Evolutionary conservation across 371 early-diverging fungal genomes (phyloP).

Genomic region (Zopfochytrium polystomum): DNA sequence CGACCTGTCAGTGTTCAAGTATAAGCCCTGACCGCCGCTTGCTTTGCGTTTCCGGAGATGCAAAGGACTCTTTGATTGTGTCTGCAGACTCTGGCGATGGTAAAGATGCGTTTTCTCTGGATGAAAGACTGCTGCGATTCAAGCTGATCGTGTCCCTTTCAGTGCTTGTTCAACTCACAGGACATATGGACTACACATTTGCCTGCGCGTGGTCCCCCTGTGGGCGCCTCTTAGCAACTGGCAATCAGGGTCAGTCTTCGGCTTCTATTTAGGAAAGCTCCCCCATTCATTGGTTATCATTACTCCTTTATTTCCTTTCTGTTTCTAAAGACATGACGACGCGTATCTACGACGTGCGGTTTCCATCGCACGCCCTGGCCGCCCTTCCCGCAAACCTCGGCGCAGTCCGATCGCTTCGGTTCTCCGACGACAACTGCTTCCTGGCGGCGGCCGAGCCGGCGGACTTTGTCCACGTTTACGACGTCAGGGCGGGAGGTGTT

Average conservation of each 20-base stretch:
- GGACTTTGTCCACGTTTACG: slow-evolving; percentile 76
- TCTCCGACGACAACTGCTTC: slow-evolving; percentile 65
- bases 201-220: slow-evolving; percentile 79
- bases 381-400: slow-evolving; percentile 63
- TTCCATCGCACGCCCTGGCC: slow-evolving; percentile 54
- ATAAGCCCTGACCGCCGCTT: slow-evolving; percentile 61
- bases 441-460: slow-evolving; percentile 68
- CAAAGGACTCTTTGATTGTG: slow-evolving; percentile 53
- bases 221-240: slow-evolving; percentile 70
- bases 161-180: slow-evolving; percentile 38
- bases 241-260: slow-evolving; percentile 74
- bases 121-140: background rate
- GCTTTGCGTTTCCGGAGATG: slow-evolving; percentile 76
- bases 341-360: slow-evolving; percentile 77
- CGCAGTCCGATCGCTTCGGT: slow-evolving; percentile 75
- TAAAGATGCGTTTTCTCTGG: slow-evolving; percentile 16
- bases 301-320: background rate
- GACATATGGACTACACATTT: slow-evolving; percentile 78
- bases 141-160: background rate
- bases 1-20: slow-evolving; percentile 63
- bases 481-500: no score
- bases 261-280: no score
- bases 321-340: slow-evolving; percentile 32
- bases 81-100: slow-evolving; percentile 58
- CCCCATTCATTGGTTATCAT: no score